These are phyloP conservation scores for Otatea glauca DNA, from an alignment of 176 grass and related monocot genomes.

Conservation along the genomic window DNA sequence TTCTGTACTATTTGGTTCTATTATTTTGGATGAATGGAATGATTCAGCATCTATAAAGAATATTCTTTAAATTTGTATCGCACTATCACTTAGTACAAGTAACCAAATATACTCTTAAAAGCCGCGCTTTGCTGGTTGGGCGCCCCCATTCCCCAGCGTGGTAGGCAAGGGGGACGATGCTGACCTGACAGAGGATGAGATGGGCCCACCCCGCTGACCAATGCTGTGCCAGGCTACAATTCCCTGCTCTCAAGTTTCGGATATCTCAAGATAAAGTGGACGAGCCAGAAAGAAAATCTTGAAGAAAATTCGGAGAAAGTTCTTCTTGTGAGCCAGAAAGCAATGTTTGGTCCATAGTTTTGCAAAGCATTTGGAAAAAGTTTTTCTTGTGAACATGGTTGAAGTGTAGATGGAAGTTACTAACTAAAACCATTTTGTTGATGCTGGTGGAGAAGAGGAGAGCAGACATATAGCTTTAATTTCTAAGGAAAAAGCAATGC, in stretches of 20 bases:
- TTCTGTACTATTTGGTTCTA: no score
- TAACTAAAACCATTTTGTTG: not conserved
- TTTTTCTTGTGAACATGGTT: conserved; percentile 14
- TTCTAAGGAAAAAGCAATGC: no score
- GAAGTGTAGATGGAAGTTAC: conserved; percentile 1
- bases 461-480: not conserved
- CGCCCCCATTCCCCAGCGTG: not conserved
- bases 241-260: conserved; percentile 20
- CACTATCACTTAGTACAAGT: no score
- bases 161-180: conserved; percentile 16
- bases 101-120: no score
- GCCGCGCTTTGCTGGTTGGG: not conserved
- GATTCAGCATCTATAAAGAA: no score
- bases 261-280: conserved; percentile 40
- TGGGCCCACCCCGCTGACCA: conserved; percentile 41
- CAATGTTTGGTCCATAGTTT: not conserved
- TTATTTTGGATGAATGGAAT: no score
- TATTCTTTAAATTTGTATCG: no score
- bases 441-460: not conserved
- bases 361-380: not conserved
- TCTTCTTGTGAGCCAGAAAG: conserved; percentile 1
- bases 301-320: not conserved
- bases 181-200: conserved; percentile 57
- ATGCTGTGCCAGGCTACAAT: conserved; percentile 42
- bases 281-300: not conserved